These are phyloP conservation scores for Blastomyces silverae DNA, from an alignment of 2,329 filamentous ascomycete species.

Conservation along the genomic window DNA sequence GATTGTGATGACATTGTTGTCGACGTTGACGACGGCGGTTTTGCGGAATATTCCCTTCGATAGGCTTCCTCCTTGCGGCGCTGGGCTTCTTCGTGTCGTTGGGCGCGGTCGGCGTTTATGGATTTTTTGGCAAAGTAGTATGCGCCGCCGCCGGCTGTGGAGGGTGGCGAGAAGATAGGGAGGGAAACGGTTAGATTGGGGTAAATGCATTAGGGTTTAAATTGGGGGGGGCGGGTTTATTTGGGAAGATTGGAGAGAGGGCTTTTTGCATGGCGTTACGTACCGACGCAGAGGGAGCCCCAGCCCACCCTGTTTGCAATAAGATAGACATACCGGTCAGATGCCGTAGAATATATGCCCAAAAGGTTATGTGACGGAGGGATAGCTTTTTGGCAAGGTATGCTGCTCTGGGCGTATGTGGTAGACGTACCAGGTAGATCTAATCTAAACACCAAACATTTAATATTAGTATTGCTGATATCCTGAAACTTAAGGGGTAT, in stretches of 20 bases:
- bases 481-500: not conserved
- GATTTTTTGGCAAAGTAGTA: conserved; percentile 94
- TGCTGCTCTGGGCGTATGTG: not conserved
- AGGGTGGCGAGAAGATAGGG: not conserved
- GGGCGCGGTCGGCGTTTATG: conserved; percentile 82
- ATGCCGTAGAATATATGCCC: not conserved
- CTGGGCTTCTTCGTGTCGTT: conserved; percentile 57
- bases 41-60: conserved; percentile 20
- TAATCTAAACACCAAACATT: conserved; percentile 37
- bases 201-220: not conserved
- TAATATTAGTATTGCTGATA: not conserved
- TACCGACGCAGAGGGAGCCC: conserved; percentile 81
- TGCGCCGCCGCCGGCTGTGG: conserved; percentile 72
- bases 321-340: conserved; percentile 20
- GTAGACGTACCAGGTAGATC: conserved; percentile 52
- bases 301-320: conserved; percentile 66
- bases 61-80: conserved; percentile 28
- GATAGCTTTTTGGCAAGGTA: not conserved
- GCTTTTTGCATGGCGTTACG: conserved; percentile 27
- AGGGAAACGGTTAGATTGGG: not conserved
- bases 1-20: conserved; percentile 12
- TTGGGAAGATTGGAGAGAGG: not conserved
- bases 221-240: not conserved
- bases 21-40: conserved; percentile 18
- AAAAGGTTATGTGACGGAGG: not conserved